phyloP scores from a whole-genome alignment of 176 grass and related monocot genomes.

The Musa beccarii region DNA sequence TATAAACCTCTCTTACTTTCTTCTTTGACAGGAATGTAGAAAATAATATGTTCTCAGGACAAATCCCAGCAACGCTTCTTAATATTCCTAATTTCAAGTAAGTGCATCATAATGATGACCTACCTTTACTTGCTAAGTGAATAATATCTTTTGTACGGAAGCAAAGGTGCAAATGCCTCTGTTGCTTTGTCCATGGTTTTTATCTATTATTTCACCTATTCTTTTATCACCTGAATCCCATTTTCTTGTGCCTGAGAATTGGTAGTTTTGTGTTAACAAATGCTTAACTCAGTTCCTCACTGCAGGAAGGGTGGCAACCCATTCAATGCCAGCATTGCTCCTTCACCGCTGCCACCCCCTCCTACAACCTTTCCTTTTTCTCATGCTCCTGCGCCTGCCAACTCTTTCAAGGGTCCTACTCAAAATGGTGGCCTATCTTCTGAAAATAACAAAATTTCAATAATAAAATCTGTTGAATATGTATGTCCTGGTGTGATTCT shows the following conservation, averaged over 20 bases:
- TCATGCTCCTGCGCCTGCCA: slow-evolving; percentile 13
- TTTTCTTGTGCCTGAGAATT: neutral
- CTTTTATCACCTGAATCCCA: neutral
- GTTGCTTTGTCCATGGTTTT: neutral
- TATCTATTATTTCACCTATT: neutral
- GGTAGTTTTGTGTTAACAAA: neutral
- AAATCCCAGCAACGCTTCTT: slow-evolving; percentile 61
- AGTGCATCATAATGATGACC: slow-evolving; percentile 1
- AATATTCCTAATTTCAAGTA: slow-evolving; percentile 85
- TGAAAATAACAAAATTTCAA: slow-evolving; percentile 23
- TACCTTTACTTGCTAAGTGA: neutral
- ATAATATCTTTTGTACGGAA: neutral
- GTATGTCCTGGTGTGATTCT: slow-evolving; percentile 19
- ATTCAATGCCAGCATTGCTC: slow-evolving; percentile 27
- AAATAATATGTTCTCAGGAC: slow-evolving; percentile 90
- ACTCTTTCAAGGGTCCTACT: slow-evolving; percentile 1
- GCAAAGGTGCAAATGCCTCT: neutral
- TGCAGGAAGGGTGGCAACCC: slow-evolving; percentile 46
- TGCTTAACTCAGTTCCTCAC: neutral
- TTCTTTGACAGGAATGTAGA: slow-evolving; percentile 73
- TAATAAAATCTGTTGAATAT: slow-evolving; percentile 26
- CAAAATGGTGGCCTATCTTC: neutral
- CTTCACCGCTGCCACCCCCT: slow-evolving; percentile 12
- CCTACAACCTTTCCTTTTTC: neutral
- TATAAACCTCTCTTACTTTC: slow-evolving; percentile 3